Percentiles rank a stretch among this genome's conserved stretches.
Evolutionary conservation across 805 yeast species (phyloP).

Genomic region (Maudiozyma barnettii): DNA sequence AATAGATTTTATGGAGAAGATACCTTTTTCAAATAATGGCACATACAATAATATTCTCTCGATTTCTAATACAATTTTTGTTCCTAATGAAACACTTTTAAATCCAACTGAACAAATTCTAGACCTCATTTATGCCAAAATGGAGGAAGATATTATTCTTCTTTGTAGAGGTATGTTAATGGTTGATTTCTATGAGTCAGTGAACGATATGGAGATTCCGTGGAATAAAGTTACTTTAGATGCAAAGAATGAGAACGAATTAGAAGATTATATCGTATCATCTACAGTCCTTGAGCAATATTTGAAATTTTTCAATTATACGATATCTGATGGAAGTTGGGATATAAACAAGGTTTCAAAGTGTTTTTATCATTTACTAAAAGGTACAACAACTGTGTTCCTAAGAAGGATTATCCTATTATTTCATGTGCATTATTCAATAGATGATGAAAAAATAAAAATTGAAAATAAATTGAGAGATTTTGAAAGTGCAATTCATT

Average conservation of each 20-base stretch:
- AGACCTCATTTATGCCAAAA: not conserved
- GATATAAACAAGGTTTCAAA: not conserved
- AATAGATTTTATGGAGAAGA: not conserved
- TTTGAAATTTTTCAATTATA: not conserved
- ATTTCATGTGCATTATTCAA: slow-evolving; percentile 9
- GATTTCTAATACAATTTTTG: not conserved
- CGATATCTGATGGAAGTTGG: not conserved
- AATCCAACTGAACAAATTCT: not conserved
- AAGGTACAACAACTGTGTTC: slow-evolving; percentile 12
- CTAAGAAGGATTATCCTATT: slow-evolving; percentile 12
- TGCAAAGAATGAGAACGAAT: not conserved
- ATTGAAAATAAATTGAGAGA: not conserved
- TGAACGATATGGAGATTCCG: not conserved
- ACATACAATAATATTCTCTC: not conserved
- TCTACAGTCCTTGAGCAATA: not conserved
- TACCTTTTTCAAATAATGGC: not conserved
- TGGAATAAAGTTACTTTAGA: not conserved
- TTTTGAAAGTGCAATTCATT: not conserved
- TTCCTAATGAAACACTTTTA: not conserved
- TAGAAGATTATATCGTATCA: not conserved
- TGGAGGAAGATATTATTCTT: slow-evolving; percentile 12
- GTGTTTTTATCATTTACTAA: not conserved
- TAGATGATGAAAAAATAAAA: not conserved
- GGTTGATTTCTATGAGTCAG: slow-evolving; percentile 4
- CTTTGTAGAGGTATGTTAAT: slow-evolving; percentile 3